phyloP scores from a whole-genome alignment of 139 green algal species.

The Volvox africanus region DNA sequence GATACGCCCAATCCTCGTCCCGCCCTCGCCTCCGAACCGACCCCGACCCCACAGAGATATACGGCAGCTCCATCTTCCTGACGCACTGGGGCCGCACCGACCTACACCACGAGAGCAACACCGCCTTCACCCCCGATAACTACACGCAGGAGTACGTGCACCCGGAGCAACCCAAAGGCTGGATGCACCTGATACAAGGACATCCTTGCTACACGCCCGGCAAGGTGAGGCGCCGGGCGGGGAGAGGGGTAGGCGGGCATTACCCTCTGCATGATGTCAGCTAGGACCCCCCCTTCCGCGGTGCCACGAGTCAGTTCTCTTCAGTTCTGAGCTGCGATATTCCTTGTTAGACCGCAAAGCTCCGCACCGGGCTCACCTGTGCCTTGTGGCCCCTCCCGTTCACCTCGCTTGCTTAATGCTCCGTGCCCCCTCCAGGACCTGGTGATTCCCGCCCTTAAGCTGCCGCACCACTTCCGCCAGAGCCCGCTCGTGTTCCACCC shows the following conservation, averaged over 20 bases:
- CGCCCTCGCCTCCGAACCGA: conserved; percentile 30
- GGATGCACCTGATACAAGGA: conserved; percentile 48
- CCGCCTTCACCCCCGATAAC: conserved; percentile 57
- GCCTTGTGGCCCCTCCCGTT: too few relatives aligned
- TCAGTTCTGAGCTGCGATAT: too few relatives aligned
- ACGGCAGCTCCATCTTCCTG: conserved; percentile 59
- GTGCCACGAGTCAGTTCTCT: too few relatives aligned
- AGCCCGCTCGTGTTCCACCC: conserved; percentile 49
- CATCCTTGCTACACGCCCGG: conserved; percentile 51
- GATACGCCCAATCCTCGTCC: background rate
- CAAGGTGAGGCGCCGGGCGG: conserved; percentile 9
- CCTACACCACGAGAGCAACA: conserved; percentile 33
- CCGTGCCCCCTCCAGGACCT: conserved; percentile 61
- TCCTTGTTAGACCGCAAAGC: too few relatives aligned
- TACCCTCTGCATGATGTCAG: too few relatives aligned
- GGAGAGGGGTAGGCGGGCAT: too few relatives aligned
- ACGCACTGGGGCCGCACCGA: conserved; percentile 67
- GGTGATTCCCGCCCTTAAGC: conserved; percentile 65
- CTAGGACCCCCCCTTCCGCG: too few relatives aligned
- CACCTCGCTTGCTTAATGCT: background rate
- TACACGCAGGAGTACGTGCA: conserved; percentile 54
- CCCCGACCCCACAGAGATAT: conserved; percentile 41
- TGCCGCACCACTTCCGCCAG: conserved; percentile 44
- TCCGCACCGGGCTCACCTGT: too few relatives aligned
- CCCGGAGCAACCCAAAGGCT: conserved; percentile 48